Base-by-base conservation (phyloP, 208 protist genomes). In the Willaertia magna region DNA sequence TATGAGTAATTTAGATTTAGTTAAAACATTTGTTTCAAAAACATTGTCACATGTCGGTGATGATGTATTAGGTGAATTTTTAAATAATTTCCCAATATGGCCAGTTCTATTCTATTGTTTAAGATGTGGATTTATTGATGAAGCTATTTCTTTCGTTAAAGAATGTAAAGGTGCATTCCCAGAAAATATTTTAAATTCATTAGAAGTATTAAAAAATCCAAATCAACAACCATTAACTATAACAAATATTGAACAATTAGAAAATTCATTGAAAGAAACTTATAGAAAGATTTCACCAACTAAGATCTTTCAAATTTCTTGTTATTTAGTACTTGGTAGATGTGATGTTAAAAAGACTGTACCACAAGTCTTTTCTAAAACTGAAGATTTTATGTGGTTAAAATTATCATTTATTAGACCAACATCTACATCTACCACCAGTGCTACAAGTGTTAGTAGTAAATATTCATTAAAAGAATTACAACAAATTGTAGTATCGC, bases 341-440 rank as follows among this genome's bases (percentile, higher is more conserved):
- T 67, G 55, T 34, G 55, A 67, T 30, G 55, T 67, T 1, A 67
- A 81, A 12, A 81, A 51, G 76, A 81, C 40, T 26, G 11, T 40
- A 40, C 20, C 76, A 51, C n/a, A 46, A 11, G 22, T 81, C 39
- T 51, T 46, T 43, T 42, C 40, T 30, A 81, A 30, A 30, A 81
- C 76, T 40, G 76, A 81, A 46, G 76, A 81, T 34, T 81, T 26
- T 26, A 81, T 81, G n/a, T 81, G 76, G 76, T 81, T 51, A 9
- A 81, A 51, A 49, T n/a, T 81, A 7, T 51, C 20, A 4, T 22
- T 81, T 1, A 81, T 51, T 3, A 81, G 30, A 30, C 22, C 16
- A 30, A 43, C 20, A 16, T 30, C 40, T 16, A 40, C 42, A 46
- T n/a, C n/a, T n/a, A n/a, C n/a, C n/a, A n/a, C n/a, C n/a, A n/a